Evolutionary conservation across 164 flowering plant species (phyloP).

Genomic region (Litsea cubeba): DNA sequence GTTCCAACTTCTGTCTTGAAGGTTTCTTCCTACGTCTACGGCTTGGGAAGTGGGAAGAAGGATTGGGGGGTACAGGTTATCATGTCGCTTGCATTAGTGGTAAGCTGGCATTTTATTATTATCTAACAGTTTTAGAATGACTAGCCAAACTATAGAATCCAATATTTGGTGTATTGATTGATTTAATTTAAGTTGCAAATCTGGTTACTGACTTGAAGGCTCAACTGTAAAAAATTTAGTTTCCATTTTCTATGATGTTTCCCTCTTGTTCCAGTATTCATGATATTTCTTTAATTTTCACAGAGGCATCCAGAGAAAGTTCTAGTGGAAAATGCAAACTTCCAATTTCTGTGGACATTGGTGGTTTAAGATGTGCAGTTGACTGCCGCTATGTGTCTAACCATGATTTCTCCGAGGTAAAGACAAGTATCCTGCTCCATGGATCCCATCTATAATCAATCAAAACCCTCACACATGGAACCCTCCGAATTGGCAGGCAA

Average conservation of each 20-base stretch:
- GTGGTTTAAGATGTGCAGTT: conserved; percentile 53
- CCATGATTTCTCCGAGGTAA: conserved; percentile 84
- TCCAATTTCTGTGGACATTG: conserved; percentile 44
- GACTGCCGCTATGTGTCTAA: conserved; percentile 69
- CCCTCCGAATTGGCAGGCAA: too few species aligned
- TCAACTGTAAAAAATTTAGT: neutral
- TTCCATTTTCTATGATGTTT: neutral
- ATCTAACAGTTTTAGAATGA: neutral
- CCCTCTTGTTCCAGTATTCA: neutral
- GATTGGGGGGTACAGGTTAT: conserved; percentile 67
- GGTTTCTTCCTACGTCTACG: conserved; percentile 76
- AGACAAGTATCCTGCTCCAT: neutral
- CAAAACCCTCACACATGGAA: too few species aligned
- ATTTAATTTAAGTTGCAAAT: too few species aligned
- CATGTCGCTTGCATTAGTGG: conserved; percentile 70
- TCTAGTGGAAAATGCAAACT: conserved; percentile 20
- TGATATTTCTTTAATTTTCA: conserved; percentile 1
- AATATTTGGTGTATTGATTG: neutral
- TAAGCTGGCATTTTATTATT: conserved; percentile 15
- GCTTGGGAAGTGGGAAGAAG: conserved; percentile 64
- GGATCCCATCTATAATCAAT: too few species aligned
- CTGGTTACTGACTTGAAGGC: too few species aligned
- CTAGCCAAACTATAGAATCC: neutral
- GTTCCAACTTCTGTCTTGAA: conserved; percentile 34
- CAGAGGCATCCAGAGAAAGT: conserved; percentile 34